Evolutionary conservation across 352 stramenopile species (phyloP), one percentile per base, ranked within the genome.

Genomic region (Elongisporangium undulatum): DNA sequence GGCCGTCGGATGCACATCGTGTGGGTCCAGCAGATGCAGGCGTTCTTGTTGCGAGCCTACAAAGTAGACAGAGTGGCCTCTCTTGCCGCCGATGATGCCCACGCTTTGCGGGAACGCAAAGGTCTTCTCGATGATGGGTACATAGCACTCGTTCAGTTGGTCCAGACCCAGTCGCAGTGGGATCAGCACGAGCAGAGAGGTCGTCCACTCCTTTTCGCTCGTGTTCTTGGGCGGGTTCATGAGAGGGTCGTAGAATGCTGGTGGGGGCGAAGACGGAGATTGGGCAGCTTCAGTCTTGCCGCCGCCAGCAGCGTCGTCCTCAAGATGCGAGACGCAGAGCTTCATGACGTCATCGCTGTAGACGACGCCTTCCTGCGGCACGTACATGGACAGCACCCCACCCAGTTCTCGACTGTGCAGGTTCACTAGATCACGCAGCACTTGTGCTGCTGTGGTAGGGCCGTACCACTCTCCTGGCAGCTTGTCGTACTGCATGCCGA

Each of bases 31-130:
- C 16, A 94, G 66, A 57, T 91, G 83, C 49, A 97, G 62, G 23
- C 85, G 81, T 59, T 91, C 74, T 5, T 86, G 79, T 61, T 96
- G 84, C 6, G 90, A 80, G 26, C 92, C 94, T 39, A 98, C 97
- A 82, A 98, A 99, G 75, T 97, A 99, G 51, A 98, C 85, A 12
- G 95, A 97, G 72, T 98, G 92, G 8, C 92, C 79, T 39, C 96
- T 96, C 62, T 96, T 96, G 58, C 95, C 95, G 45, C 95, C 95
- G 29, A 99, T 87, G 65, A 99, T 96, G 9, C 95, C 95, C 19
- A 98, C 87, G 39, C 87, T 98, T 66, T 98, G 92, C 15, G 89
- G 88, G 49, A 99, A 93, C 58, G 77, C 67, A 55, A 98, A 93
- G 20, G 82, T 90, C 52, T 87, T 77, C 39, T 86, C 61, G 17